Evolutionary conservation across 371 early-diverging fungal species (phyloP).

Genomic region (Parasitella parasitica): DNA sequence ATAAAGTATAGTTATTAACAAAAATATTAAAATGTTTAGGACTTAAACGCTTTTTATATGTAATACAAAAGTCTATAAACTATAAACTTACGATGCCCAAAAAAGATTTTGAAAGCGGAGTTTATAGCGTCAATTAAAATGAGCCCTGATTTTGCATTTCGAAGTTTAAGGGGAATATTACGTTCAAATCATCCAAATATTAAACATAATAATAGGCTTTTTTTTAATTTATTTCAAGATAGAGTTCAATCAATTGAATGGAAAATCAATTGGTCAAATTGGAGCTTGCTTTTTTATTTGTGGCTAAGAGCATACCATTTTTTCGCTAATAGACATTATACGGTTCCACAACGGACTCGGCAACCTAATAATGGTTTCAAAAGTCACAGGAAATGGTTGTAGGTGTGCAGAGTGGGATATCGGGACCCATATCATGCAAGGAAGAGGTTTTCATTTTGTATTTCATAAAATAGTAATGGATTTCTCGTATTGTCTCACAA

Average conservation of each 20-base stretch:
- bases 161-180: too few relatives aligned
- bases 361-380: background rate
- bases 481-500: constrained; percentile 72
- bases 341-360: background rate
- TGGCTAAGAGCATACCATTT: background rate
- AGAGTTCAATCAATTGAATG: too few relatives aligned
- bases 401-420: background rate
- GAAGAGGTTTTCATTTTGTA: background rate
- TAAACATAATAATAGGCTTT: too few relatives aligned
- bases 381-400: too few relatives aligned
- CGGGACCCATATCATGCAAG: background rate
- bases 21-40: background rate
- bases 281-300: background rate
- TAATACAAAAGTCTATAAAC: background rate
- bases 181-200: too few relatives aligned
- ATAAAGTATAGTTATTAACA: too few relatives aligned
- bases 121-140: background rate
- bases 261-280: too few relatives aligned
- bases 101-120: background rate
- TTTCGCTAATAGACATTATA: too few relatives aligned
- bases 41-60: background rate
- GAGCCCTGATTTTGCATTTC: background rate
- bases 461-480: constrained; percentile 35
- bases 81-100: background rate
- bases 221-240: too few relatives aligned